A percentile compares a stretch with the other conserved stretches of the same genome.
phyloP scores from a whole-genome alignment of 148 eudicot species.

The Vaccinium macrocarpon region DNA sequence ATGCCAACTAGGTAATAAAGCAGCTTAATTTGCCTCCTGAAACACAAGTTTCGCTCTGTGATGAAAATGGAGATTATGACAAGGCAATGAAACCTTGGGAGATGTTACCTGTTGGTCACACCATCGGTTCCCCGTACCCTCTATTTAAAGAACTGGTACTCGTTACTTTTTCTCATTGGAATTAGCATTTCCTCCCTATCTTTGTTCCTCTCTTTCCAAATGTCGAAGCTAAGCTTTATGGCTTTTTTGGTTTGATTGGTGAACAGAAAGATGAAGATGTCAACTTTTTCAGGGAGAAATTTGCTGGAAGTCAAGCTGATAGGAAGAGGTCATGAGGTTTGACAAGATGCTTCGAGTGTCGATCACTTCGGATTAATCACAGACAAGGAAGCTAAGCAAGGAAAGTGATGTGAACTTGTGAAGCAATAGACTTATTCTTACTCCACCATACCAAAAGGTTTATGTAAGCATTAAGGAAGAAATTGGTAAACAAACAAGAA shows the following conservation, averaged over 20 bases:
- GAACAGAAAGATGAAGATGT: slow-evolving; percentile 78
- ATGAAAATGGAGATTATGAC: slow-evolving; percentile 50
- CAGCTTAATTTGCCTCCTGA: slow-evolving; percentile 64
- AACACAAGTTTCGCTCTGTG: slow-evolving; percentile 51
- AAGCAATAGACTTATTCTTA: not conserved
- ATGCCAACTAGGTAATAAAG: slow-evolving; percentile 54
- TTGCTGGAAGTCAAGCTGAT: slow-evolving; percentile 94
- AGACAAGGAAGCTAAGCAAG: not conserved
- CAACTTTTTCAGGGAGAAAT: slow-evolving; percentile 52
- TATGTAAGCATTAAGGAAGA: not conserved
- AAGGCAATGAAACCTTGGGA: slow-evolving; percentile 67
- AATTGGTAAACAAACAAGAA: not conserved
- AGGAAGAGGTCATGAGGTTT: slow-evolving; percentile 28
- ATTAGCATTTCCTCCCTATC: slow-evolving; percentile 66
- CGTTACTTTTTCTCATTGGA: slow-evolving; percentile 12
- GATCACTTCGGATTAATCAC: not conserved
- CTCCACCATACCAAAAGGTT: not conserved
- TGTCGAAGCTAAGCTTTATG: not conserved
- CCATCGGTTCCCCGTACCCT: slow-evolving; percentile 69
- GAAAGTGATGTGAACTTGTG: not conserved
- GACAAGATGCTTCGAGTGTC: not conserved
- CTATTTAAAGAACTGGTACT: slow-evolving; percentile 79
- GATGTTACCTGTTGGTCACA: slow-evolving; percentile 62
- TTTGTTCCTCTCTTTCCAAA: slow-evolving; percentile 26
- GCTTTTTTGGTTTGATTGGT: not conserved